Evolutionary conservation across 106 monocot genomes (phyloP), one percentile per base, ranked within the genome.

Genomic region (Dioscorea zingiberensis): DNA sequence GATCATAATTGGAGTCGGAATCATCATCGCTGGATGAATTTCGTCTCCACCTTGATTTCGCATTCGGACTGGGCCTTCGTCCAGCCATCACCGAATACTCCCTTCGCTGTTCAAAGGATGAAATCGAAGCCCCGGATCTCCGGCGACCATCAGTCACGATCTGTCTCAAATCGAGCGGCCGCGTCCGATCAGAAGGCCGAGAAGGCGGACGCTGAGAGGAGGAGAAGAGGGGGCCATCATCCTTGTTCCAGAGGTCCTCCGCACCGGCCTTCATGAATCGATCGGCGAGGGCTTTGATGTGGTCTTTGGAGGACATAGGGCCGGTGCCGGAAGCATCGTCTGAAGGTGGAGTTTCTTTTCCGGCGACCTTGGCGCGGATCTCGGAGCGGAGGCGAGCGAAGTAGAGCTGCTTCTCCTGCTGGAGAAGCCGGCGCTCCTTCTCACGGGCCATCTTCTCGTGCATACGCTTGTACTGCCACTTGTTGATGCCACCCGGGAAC

Each of bases 401-500:
- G 76, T 91, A 97, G 61, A 88, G 73, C 76, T 91, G 80, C 72
- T 97, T 91, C 72, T 97, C 91, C 68, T 87, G 80, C 17, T 85
- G 59, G 32, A 97, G 83, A 29, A 97, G 83, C 27, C 68, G 74
- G 38, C 71, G 73, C 65, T 91, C 85, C 76, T 97, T 97, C 46
- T 86, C 83, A 24, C 79, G 66, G 21, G 95, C 95, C 18, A 88
- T 67, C 83, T 97, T 97, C 85, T 97, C 91, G 78, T 97, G 95
- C 95, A 97, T 88, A 25, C 95, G 91, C 74, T 85, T 85, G 81
- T 91, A 84, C 78, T 97, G 91, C 95, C 95, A 97, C 77, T 97
- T 97, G 75, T 71, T 77, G 68, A 91, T 78, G 54, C 95, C 95
- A 1, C 91, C 91, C 7, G 91, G 85, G 68, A 95, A 95, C 23